Base-by-base conservation (phyloP, 345 rosid genomes). In the Mangifera indica region DNA sequence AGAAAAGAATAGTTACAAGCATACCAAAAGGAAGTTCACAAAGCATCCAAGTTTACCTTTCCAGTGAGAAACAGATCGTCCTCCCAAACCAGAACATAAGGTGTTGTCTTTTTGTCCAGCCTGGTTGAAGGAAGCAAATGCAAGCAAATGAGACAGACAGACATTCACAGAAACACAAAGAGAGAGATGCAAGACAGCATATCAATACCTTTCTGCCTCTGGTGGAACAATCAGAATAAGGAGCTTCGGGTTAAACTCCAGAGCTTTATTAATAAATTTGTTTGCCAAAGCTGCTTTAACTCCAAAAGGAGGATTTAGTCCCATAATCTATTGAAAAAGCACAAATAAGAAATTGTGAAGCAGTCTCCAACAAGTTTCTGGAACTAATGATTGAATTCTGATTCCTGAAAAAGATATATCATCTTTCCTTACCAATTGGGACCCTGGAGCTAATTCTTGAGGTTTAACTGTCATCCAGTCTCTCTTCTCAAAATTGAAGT, bases 221-320 rank as follows among this genome's bases (percentile, higher is more conserved):
- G 86, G 84, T 20, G 99, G 99, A 79, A 89, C 99, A 61, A 95
- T 89, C 75, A 95, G 92, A 71, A 95, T 83, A 69, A 92, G 81
- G 59, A 92, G 91, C 81, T 95, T 95, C 44, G 99, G 99, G 56
- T 84, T 82, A 81, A 95, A 95, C 69, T 88, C 82, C 57, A 95
- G 98, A 72, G 98, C 97, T 85, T 88, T 88, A 12, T 84, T 69
- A 52, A 95, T 85, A 67, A 95, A 90, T 85, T 81, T 80, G 83
- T 92, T 89, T 32, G 97, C 99, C 80, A 82, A 84, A 73, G 79
- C 78, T 60, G 88, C 91, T 76, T 85, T 86, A 69, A 86, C 79
- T 74, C 99, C 99, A 79, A 95, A 95, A 52, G 99, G 99, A 75
- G 99, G 99, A 82, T 92, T 95, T 72, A 92, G 75, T 75, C 99